These are phyloP conservation scores for Xylaria arbuscula DNA, from an alignment of 2,329 filamentous ascomycete genomes.

Conservation along the genomic window DNA sequence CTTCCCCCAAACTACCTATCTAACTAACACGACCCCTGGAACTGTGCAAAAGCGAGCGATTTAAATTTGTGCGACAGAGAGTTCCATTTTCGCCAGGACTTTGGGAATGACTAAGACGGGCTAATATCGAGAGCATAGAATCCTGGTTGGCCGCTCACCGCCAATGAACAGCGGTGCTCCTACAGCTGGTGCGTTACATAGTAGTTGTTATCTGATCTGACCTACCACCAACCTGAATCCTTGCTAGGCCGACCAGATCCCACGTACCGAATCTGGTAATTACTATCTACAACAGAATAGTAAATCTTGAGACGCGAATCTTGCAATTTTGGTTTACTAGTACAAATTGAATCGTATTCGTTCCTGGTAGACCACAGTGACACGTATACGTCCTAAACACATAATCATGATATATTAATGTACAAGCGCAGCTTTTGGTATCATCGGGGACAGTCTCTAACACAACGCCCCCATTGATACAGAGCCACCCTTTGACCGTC, in stretches of 20 bases:
- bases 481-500: conserved; percentile 47
- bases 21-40: neutral
- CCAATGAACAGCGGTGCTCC: neutral
- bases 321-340: neutral
- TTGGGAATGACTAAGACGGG: neutral
- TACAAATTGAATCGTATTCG: conserved; percentile 26
- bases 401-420: conserved; percentile 48
- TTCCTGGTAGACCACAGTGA: conserved; percentile 7
- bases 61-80: neutral
- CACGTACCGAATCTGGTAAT: neutral
- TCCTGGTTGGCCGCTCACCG: neutral
- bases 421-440: conserved; percentile 52
- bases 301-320: neutral
- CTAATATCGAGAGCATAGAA: neutral
- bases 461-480: conserved; percentile 46
- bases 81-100: neutral
- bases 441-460: conserved; percentile 48
- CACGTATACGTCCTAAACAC: conserved; percentile 38
- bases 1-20: conserved; percentile 43
- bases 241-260: neutral
- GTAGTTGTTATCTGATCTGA: neutral
- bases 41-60: neutral
- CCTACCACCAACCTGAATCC: neutral
- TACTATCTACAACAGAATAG: neutral
- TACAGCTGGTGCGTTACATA: neutral